Conservation (phyloP, 2,329 filamentous ascomycete genomes). For the Epichloe coenophiala region DNA sequence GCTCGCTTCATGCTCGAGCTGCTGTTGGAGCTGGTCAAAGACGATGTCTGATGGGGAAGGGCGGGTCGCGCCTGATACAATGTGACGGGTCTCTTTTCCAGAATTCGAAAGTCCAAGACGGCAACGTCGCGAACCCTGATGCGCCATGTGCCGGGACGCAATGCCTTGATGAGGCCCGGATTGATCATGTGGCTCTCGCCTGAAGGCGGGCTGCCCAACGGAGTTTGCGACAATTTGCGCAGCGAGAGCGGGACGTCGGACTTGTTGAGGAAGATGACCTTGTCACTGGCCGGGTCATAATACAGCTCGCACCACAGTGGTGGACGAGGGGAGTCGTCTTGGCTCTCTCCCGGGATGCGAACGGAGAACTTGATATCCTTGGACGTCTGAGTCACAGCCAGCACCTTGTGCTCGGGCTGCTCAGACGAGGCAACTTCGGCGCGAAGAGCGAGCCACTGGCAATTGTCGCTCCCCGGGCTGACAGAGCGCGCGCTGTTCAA, state of each 20-base stretch:
- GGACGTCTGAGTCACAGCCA: slow-evolving; percentile 46
- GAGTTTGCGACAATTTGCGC: slow-evolving; percentile 28
- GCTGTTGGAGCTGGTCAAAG: slow-evolving; percentile 17
- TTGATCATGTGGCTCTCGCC: slow-evolving; percentile 31
- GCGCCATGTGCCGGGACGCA: slow-evolving; percentile 43
- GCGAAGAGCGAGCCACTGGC: slow-evolving; percentile 42
- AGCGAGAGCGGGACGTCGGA: slow-evolving; percentile 41
- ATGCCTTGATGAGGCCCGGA: slow-evolving; percentile 29
- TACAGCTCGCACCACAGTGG: slow-evolving; percentile 47
- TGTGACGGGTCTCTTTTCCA: slow-evolving; percentile 38
- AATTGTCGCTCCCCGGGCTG: slow-evolving; percentile 42
- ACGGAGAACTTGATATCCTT: slow-evolving; percentile 48
- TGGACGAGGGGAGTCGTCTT: slow-evolving; percentile 29
- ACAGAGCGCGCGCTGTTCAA: slow-evolving; percentile 39
- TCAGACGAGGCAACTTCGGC: slow-evolving; percentile 38
- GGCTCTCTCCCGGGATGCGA: slow-evolving; percentile 35
- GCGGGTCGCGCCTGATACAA: slow-evolving; percentile 21
- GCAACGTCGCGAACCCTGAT: slow-evolving; percentile 35
- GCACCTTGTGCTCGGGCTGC: slow-evolving; percentile 41
- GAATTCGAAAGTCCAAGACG: slow-evolving; percentile 43
- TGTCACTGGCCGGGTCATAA: slow-evolving; percentile 45
- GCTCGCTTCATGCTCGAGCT: slow-evolving; percentile 39
- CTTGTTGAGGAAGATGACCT: slow-evolving; percentile 41
- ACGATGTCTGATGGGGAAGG: slow-evolving; percentile 16
- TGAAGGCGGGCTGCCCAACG: slow-evolving; percentile 24